These are phyloP conservation scores for Trebouxia sp. DNA, from an alignment of 139 green algal species.

Conservation along the genomic window DNA sequence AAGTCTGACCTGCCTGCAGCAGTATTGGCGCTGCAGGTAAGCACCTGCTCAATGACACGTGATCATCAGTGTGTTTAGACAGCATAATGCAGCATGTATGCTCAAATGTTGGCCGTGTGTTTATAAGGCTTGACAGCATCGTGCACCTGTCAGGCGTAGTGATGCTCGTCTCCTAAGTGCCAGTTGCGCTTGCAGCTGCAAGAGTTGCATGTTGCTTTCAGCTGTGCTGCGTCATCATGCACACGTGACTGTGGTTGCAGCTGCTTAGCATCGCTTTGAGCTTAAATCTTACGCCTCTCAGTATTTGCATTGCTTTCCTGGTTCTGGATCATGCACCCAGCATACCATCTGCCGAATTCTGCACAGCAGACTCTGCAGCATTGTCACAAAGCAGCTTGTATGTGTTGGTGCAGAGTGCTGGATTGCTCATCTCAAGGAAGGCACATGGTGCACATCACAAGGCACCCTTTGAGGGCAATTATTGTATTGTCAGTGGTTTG, in stretches of 20 bases:
- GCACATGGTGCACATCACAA: slow-evolving; percentile 93
- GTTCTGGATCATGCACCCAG: too few species aligned
- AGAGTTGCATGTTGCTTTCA: too few species aligned
- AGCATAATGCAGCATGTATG: neutral
- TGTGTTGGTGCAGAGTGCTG: slow-evolving; percentile 60
- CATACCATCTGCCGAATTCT: neutral
- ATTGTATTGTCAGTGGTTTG: slow-evolving; percentile 93
- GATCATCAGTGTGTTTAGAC: neutral
- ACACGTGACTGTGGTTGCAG: too few species aligned
- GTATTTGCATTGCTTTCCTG: neutral
- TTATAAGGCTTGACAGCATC: neutral
- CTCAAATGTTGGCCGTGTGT: neutral
- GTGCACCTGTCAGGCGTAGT: neutral
- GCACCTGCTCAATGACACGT: neutral
- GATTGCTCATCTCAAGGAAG: slow-evolving; percentile 78
- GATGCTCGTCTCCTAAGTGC: neutral
- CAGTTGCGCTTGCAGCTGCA: neutral
- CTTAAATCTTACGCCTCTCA: too few species aligned
- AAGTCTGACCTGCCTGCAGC: slow-evolving; percentile 72
- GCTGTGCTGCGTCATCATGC: too few species aligned
- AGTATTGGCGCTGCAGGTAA: slow-evolving; percentile 80
- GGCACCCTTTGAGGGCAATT: slow-evolving; percentile 94
- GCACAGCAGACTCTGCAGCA: neutral
- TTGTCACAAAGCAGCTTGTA: neutral
- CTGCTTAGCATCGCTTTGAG: too few species aligned